Evolutionary conservation across 2,329 filamentous ascomycete genomes (phyloP), one percentile per base, ranked within the genome.

Genomic region (Trichoderma atrobrunneum): DNA sequence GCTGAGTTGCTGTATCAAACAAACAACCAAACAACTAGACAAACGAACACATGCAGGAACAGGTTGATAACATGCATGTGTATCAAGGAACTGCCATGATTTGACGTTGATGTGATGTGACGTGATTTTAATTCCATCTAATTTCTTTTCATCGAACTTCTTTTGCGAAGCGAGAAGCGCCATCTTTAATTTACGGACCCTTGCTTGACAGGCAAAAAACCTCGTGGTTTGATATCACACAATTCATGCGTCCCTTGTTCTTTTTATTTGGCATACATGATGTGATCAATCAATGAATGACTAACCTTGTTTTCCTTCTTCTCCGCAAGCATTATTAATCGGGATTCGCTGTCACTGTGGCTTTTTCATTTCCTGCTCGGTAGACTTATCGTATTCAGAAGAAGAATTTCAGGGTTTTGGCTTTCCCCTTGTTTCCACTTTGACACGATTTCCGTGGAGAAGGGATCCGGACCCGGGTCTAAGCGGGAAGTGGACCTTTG

Each of bases 401-500:
- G 34, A 39, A 39, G 36, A 39, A 16, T 39, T 18, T 51, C 43
- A 51, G 43, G 43, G 43, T 51, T 39, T 39, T 39, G 36, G 10
- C 1, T 12, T 21, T 39, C 32, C 26, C 32, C 34, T 12, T 30
- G 24, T 67, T 57, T 39, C 34, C 60, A 39, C 21, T 30, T 56
- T 8, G 12, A 26, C 61, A 66, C 26, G 43, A 30, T 56, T 24
- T 56, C 1, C 51, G 48, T 39, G 48, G 64, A 39, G 48, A 57
- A 28, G 30, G n/a, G 7, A 7, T 26, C 34, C 11, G 43, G 28
- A 26, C n/a, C n/a, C 36, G 43, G 43, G 59, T 61, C 66, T n/a
- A 24, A 12, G 34, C 68, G 68, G 68, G 12, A 70, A 70, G 67
- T 70, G 67, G 67, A 70, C 11, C 67, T 62, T 34, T 57, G 2